A percentile compares a stretch with the other conserved stretches of the same genome.
Conservation (phyloP, 345 rosid species). For the Citropsis articulata region DNA sequence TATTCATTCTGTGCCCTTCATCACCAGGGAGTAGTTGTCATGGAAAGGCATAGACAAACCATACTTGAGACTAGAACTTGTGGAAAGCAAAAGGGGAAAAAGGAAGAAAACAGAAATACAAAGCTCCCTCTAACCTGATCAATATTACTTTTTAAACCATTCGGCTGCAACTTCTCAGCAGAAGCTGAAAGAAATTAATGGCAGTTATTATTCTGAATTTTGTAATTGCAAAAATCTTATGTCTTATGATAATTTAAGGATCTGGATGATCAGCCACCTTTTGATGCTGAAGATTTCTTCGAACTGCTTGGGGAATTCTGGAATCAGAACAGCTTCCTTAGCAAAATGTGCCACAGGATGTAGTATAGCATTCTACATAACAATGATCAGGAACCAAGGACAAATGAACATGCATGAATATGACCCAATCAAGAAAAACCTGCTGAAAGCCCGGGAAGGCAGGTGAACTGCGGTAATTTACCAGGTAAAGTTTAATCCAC, state of each 20-base stretch:
- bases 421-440: constrained; percentile 1
- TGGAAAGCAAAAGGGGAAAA: not conserved
- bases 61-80: not conserved
- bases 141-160: constrained; percentile 28
- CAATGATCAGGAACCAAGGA: not conserved
- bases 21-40: not conserved
- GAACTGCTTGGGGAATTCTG: constrained; percentile 31
- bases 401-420: not conserved
- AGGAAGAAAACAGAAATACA: constrained; percentile 8
- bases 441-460: not conserved
- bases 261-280: constrained; percentile 32
- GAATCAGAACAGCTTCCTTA: constrained; percentile 20
- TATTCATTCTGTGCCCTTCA: constrained; percentile 10
- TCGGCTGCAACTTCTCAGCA: constrained; percentile 27
- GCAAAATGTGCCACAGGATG: constrained; percentile 4
- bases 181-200: constrained; percentile 32
- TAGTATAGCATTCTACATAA: not conserved
- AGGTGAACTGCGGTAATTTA: constrained; percentile 1
- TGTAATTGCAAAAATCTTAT: not conserved
- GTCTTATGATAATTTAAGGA: constrained; percentile 19
- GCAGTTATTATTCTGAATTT: constrained; percentile 15
- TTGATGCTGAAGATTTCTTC: constrained; percentile 31
- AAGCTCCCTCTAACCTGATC: constrained; percentile 32
- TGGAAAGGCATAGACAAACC: not conserved
- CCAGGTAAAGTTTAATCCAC: not conserved